A percentile compares a stretch with the other conserved stretches of the same genome.
These are phyloP conservation scores for Pseudonitzschia delicatissima DNA, from an alignment of 108 stramenopile genomes.

Conservation along the genomic window DNA sequence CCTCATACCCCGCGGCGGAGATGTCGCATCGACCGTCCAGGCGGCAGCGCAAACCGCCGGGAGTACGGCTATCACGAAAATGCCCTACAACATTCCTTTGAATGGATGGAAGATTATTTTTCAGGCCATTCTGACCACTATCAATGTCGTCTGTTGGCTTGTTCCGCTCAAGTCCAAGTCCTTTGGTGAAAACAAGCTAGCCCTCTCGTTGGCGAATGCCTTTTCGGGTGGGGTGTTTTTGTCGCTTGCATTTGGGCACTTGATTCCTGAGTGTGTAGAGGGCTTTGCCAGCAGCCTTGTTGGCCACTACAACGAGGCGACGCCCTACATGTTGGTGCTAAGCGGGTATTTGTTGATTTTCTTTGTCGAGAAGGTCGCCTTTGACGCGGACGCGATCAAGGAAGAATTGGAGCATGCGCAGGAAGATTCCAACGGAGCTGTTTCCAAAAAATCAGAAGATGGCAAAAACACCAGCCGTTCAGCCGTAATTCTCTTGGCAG, in stretches of 20 bases:
- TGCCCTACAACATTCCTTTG: conserved; percentile 70
- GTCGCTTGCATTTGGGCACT: conserved; percentile 92
- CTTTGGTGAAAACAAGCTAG: conserved; percentile 76
- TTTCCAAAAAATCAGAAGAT: conserved; percentile 8
- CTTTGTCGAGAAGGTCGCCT: conserved; percentile 96
- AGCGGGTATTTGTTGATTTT: conserved; percentile 92
- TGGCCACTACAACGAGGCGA: conserved; percentile 62
- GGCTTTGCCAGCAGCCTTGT: conserved; percentile 55
- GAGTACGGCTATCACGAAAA: conserved; percentile 8
- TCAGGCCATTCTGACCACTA: conserved; percentile 75
- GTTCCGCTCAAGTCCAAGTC: conserved; percentile 78
- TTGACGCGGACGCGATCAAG: conserved; percentile 88
- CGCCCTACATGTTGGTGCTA: conserved; percentile 78
- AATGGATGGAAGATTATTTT: conserved; percentile 89
- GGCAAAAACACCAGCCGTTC: conserved; percentile 55
- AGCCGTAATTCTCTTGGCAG: conserved; percentile 92
- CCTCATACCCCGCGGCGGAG: conserved; percentile 10
- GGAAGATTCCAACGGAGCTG: neutral
- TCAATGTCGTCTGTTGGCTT: conserved; percentile 91
- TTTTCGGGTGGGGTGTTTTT: conserved; percentile 97
- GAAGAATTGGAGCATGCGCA: conserved; percentile 69
- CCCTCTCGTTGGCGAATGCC: conserved; percentile 87
- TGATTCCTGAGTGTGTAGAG: conserved; percentile 92
- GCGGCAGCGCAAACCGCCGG: conserved; percentile 17
- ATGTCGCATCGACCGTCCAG: neutral